A percentile compares a stretch with the other conserved stretches of the same genome.
Evolutionary conservation across 2,329 filamentous ascomycete genomes (phyloP).

Genomic region (Scopulariopsis brevicaulis): DNA sequence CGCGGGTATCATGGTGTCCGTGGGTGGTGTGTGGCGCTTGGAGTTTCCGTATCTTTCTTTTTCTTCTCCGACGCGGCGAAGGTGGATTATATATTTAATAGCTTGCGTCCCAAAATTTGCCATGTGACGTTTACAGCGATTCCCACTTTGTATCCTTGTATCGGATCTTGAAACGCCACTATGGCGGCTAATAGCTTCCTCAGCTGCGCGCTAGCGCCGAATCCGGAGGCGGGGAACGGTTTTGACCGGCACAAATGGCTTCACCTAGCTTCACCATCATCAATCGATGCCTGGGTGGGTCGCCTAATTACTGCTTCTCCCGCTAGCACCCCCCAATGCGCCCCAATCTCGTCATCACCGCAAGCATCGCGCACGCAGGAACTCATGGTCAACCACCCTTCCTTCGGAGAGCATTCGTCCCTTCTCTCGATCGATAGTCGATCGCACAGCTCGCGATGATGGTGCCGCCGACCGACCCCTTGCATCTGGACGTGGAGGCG

Average conservation of each 20-base stretch:
- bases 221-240: background rate
- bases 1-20: slow-evolving; percentile 1
- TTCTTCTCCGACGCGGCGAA: background rate
- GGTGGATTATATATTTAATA: background rate
- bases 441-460: slow-evolving; percentile 19
- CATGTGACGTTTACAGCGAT: background rate
- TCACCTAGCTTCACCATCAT: background rate
- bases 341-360: background rate
- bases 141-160: background rate
- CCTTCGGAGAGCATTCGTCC: background rate
- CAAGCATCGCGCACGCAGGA: background rate
- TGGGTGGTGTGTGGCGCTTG: background rate
- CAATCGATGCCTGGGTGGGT: background rate
- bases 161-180: background rate
- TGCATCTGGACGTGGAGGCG: slow-evolving; percentile 76
- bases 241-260: slow-evolving; percentile 4
- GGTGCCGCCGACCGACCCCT: slow-evolving; percentile 41
- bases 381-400: background rate
- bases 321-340: background rate
- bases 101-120: background rate
- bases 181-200: background rate
- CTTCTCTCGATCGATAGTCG: background rate
- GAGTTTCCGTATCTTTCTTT: background rate
- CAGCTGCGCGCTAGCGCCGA: background rate
- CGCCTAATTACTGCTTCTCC: background rate